Conservation (phyloP, 331 rosid genomes). For the Stylosanthes scabra region DNA sequence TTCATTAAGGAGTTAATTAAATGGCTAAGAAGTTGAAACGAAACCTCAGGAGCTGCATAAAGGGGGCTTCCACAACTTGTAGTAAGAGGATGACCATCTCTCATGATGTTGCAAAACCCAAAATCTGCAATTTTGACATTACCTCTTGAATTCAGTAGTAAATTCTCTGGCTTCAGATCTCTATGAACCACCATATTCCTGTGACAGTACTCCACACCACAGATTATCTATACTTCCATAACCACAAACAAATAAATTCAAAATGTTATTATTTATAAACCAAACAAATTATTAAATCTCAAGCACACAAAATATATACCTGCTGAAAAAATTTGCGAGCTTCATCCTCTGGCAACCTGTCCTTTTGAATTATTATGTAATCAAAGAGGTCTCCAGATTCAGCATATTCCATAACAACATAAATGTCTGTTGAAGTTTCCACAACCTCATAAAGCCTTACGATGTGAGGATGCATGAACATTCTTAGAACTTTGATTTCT, state of each 20-base stretch:
- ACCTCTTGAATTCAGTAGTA: constrained; percentile 82
- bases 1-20: too few species aligned
- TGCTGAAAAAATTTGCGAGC: constrained; percentile 94
- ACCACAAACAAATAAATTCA: constrained; percentile 29
- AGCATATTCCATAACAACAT: constrained; percentile 87
- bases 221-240: constrained; percentile 73
- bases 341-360: constrained; percentile 89
- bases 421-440: constrained; percentile 79
- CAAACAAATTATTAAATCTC: too few species aligned
- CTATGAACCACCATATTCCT: constrained; percentile 95
- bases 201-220: constrained; percentile 95
- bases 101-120: constrained; percentile 92
- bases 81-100: constrained; percentile 92
- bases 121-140: constrained; percentile 95
- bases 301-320: constrained; percentile 34
- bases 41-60: constrained; percentile 98
- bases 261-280: not conserved
- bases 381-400: constrained; percentile 90
- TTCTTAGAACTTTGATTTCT: constrained; percentile 81
- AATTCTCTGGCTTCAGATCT: constrained; percentile 90
- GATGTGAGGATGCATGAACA: constrained; percentile 96
- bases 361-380: constrained; percentile 76
- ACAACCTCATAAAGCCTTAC: constrained; percentile 90
- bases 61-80: constrained; percentile 97
- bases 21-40: not conserved